Evolutionary conservation across 192 early-diverging fungal species (phyloP).

Genomic region (Podila epigama): DNA sequence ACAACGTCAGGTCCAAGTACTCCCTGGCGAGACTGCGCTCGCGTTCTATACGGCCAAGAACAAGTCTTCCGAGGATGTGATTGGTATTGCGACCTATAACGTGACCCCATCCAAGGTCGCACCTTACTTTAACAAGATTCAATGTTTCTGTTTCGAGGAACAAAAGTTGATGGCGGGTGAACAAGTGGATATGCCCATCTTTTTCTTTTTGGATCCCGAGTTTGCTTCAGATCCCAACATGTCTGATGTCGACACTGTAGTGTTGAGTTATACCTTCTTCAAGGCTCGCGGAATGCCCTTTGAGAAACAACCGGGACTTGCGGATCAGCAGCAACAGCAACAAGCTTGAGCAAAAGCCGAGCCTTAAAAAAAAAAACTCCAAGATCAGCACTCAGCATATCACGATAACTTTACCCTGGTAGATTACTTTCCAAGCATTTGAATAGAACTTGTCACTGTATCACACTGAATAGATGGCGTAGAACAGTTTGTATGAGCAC

Average conservation of each 20-base stretch:
- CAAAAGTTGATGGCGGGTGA: constrained; percentile 89
- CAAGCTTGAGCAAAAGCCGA: too few relatives aligned
- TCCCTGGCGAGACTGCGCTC: constrained; percentile 95
- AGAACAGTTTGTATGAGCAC: too few relatives aligned
- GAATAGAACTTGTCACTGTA: too few relatives aligned
- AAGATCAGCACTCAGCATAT: background rate
- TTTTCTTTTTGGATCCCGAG: constrained; percentile 98
- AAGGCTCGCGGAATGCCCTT: constrained; percentile 58
- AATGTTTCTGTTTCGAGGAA: constrained; percentile 99
- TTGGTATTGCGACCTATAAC: constrained; percentile 97
- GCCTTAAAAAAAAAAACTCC: background rate
- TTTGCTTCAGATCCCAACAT: constrained; percentile 94
- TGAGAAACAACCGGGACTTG: constrained; percentile 38
- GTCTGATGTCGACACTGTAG: constrained; percentile 93
- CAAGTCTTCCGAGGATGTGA: constrained; percentile 82
- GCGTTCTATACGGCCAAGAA: constrained; percentile 97
- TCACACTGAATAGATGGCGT: too few relatives aligned
- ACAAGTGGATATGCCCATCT: constrained; percentile 95
- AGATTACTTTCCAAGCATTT: too few relatives aligned
- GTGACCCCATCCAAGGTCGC: constrained; percentile 92
- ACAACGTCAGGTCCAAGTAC: constrained; percentile 83
- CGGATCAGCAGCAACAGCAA: constrained; percentile 26
- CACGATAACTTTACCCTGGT: too few relatives aligned
- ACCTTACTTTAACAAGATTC: constrained; percentile 99
- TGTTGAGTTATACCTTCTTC: constrained; percentile 96